These are phyloP conservation scores for Pseudocercospora musae DNA, from an alignment of 2,329 filamentous ascomycete genomes.

Conservation along the genomic window DNA sequence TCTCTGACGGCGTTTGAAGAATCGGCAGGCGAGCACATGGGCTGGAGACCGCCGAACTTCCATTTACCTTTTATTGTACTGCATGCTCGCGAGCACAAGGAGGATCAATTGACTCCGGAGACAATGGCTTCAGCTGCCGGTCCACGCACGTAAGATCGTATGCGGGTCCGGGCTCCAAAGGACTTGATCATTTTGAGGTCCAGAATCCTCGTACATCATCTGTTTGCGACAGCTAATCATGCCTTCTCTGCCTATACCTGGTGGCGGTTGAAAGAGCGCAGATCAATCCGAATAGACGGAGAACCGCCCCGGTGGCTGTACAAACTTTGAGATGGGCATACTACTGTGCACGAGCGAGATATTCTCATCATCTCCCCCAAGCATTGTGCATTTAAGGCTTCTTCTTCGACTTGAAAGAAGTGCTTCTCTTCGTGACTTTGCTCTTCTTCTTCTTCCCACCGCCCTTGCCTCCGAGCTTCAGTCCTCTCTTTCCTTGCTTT, in stretches of 20 bases:
- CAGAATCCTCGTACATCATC: too few species aligned
- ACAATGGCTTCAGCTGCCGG: too few species aligned
- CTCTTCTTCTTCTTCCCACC: slow-evolving; percentile 41
- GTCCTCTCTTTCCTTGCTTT: slow-evolving; percentile 62
- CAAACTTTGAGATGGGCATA: neutral
- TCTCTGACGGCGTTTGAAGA: neutral
- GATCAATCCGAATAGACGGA: too few species aligned
- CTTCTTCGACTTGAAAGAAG: slow-evolving; percentile 48
- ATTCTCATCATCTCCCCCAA: neutral
- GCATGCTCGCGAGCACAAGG: too few species aligned
- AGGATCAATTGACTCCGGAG: too few species aligned
- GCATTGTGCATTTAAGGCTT: slow-evolving; percentile 12
- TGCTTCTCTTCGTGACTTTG: slow-evolving; percentile 44
- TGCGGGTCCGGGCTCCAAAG: too few species aligned
- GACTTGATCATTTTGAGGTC: too few species aligned
- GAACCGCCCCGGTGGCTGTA: neutral
- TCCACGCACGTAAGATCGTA: too few species aligned
- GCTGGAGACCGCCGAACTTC: neutral
- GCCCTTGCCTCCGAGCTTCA: slow-evolving; percentile 51
- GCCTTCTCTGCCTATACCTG: too few species aligned
- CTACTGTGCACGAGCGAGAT: neutral
- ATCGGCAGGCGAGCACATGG: neutral
- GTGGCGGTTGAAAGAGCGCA: too few species aligned
- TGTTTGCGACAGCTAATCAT: too few species aligned
- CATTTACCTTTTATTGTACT: neutral